Evolutionary conservation across 2,329 filamentous ascomycete genomes (phyloP), one percentile per base, ranked within the genome.

Genomic region (Mycogone perniciosa): DNA sequence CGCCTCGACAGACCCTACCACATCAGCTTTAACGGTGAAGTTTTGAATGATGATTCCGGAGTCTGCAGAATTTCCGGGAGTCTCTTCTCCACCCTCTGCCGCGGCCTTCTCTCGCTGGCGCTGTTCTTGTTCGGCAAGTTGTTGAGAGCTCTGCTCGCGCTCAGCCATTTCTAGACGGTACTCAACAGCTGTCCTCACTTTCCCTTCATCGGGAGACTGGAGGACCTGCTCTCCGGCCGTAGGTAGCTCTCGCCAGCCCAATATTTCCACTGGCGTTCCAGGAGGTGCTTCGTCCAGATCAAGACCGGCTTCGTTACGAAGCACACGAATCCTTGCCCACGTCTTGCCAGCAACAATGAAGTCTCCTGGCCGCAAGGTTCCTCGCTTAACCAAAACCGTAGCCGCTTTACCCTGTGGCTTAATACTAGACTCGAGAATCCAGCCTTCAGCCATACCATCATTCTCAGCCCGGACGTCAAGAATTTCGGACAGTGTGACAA

Each of bases 1-100:
- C 2, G 93, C 93, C 72, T 99, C 93, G 0, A 91, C 90, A 0
- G 92, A 97, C 35, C 93, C 93, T 54, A 86, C 88, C 13, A 97
- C 93, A 61, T 99, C 93, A 48, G 85, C 91, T 69, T 95, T 96
- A 71, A 99, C 76, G 52, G 93, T 82, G 68, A 97, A 93, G 60
- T 86, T 86, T 44, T 96, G 77, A 11, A 78, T 71, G 46, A 75
- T 74, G 6, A 77, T 68, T 7, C 75, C 73, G 33, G 67, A 60
- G 29, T 70, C 70, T 1, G 66, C 62, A 2, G 65, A 60, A 44
- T 67, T 72, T 5, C 66, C 65, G 9, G 31, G 38, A 30, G 41
- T 2, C 0, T 63, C 73, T 42, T 69, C 72, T 2, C 67, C 70
- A 4, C 62, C 67, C 7, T 68, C 66, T 7, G 65, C 64, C 1